Percentiles rank a stretch among this genome's conserved stretches.
These are phyloP conservation scores for Monosporozyma servazzii DNA, from an alignment of 805 yeast genomes.

Conservation along the genomic window DNA sequence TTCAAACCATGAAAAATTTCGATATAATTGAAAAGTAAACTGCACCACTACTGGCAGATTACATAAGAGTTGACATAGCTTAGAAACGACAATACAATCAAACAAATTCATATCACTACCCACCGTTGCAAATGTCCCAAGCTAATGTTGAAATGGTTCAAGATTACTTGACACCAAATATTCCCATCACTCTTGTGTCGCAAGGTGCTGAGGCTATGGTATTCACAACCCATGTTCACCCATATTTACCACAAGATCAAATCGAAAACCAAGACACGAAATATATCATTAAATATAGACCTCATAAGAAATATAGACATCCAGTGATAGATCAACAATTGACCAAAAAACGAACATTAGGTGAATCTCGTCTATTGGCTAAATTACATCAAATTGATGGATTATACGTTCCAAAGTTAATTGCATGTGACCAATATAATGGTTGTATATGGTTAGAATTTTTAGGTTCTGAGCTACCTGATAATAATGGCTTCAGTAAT, in stretches of 20 bases:
- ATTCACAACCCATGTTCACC: slow-evolving; percentile 54
- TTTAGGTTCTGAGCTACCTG: slow-evolving; percentile 47
- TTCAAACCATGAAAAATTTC: not conserved
- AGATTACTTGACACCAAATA: slow-evolving; percentile 34
- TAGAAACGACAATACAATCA: not conserved
- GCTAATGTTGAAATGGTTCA: slow-evolving; percentile 38
- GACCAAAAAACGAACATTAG: slow-evolving; percentile 70
- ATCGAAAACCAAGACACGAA: slow-evolving; percentile 19
- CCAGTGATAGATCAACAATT: slow-evolving; percentile 66
- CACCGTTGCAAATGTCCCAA: slow-evolving; percentile 41
- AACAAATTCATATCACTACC: not conserved
- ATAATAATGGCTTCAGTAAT: slow-evolving; percentile 46
- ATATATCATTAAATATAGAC: slow-evolving; percentile 75
- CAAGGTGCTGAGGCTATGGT: slow-evolving; percentile 93
- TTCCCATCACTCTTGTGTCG: slow-evolving; percentile 49
- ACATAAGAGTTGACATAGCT: too few relatives aligned
- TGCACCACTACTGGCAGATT: not conserved
- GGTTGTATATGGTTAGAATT: slow-evolving; percentile 88
- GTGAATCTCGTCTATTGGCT: slow-evolving; percentile 72
- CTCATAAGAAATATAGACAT: slow-evolving; percentile 85
- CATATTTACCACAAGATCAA: slow-evolving; percentile 40
- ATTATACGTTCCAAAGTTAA: slow-evolving; percentile 59
- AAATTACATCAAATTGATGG: slow-evolving; percentile 40
- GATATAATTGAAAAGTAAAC: not conserved
- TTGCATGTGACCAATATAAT: slow-evolving; percentile 64